Conservation (phyloP, 2,329 filamentous ascomycete species). For the Penicillium sp. region DNA sequence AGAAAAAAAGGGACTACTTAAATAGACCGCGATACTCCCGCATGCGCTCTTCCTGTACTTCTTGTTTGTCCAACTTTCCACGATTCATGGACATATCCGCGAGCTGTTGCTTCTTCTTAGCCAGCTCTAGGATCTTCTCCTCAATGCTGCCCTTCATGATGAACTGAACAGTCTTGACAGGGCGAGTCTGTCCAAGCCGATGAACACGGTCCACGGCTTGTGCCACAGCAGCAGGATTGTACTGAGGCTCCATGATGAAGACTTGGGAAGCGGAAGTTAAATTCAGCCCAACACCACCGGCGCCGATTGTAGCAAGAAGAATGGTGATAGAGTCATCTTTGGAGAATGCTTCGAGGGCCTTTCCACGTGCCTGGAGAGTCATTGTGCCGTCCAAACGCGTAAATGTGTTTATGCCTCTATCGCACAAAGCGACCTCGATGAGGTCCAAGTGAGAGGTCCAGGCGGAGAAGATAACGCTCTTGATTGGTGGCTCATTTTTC, state of each 20-base stretch:
- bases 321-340: slow-evolving; percentile 72
- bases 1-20: slow-evolving; percentile 33
- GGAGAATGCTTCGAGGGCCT: slow-evolving; percentile 77
- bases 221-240: slow-evolving; percentile 92
- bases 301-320: slow-evolving; percentile 89
- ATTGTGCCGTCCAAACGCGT: slow-evolving; percentile 88
- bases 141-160: slow-evolving; percentile 92
- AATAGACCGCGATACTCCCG: slow-evolving; percentile 66
- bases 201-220: slow-evolving; percentile 95
- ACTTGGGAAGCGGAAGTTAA: slow-evolving; percentile 83
- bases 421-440: slow-evolving; percentile 78
- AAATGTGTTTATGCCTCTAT: slow-evolving; percentile 61
- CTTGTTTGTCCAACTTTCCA: slow-evolving; percentile 61
- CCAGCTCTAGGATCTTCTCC: slow-evolving; percentile 86
- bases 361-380: slow-evolving; percentile 72
- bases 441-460: slow-evolving; percentile 96
- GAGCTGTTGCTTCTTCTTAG: slow-evolving; percentile 89
- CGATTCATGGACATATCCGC: slow-evolving; percentile 84
- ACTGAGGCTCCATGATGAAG: slow-evolving; percentile 98
- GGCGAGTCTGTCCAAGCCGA: slow-evolving; percentile 84
- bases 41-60: slow-evolving; percentile 68
- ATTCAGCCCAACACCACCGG: slow-evolving; percentile 89
- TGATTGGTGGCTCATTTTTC: slow-evolving; percentile 77
- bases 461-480: slow-evolving; percentile 93
- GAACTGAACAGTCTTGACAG: slow-evolving; percentile 83